Base-by-base conservation (phyloP, 2,329 filamentous ascomycete species). In the Cladophialophora immunda region DNA sequence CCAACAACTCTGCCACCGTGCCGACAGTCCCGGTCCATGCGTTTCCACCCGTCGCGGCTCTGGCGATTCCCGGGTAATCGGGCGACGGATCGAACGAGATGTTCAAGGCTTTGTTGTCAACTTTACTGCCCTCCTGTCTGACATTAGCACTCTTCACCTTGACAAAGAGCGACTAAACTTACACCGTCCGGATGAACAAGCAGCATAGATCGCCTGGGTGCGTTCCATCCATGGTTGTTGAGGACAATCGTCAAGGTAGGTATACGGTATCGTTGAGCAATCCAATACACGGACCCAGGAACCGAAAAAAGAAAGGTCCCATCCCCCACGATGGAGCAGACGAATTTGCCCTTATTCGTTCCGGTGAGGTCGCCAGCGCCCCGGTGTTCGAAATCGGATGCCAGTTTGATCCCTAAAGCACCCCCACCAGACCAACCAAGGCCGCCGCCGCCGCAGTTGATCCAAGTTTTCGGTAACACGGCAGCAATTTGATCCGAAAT, bases 371-470 rank as follows among this genome's bases (percentile, higher is more conserved):
- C 50, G 1, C 19, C 47, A 4, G 50, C 6, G 0, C 81, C 83
- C 6, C 84, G 82, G 41, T 83, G 79, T 66, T 84, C 78, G 2
- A 78, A 77, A 58, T 89, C 85, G 0, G 84, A 83, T 0, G 90
- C 92, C 7, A 94, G 84, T 76, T 94, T 93, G 74, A 94, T 89
- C 1, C 92, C 92, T 2, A 94, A 77, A 0, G 90, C 89, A 61
- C 82, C 92, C 15, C 92, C 92, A 13, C 91, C 92, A 11, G 88
- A 91, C 92, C 92, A 94, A 1, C 92, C 92, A 0, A 94, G 86
- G 1, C 92, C 92, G 15, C 91, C 92, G 0, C 90, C 92, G 1
- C 92, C 92, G 75, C 91, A 94, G 76, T 93, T 94, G 73, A 94
- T 87, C 90, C 90, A 93, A 0, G 87, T 88, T 0, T 91, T 90